These are phyloP conservation scores for Microbotryum violaceum DNA, from an alignment of 1,284 basidiomycete species.

Conservation along the genomic window DNA sequence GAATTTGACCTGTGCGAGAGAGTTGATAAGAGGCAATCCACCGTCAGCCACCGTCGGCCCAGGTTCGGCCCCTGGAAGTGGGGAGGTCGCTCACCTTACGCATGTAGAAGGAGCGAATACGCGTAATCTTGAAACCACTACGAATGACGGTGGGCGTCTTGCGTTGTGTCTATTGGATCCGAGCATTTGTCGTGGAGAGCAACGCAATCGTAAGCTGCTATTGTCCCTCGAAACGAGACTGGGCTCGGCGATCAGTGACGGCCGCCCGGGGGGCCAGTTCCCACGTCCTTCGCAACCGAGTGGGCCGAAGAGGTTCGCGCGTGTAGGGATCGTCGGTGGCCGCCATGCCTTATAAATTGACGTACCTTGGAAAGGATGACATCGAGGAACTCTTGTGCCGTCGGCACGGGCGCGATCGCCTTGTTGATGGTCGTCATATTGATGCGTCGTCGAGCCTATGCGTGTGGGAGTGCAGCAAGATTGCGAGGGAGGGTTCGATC, in stretches of 20 bases:
- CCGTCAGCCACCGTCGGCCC: background rate
- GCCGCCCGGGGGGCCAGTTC: too few relatives aligned
- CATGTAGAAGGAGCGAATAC: slow-evolving; percentile 73
- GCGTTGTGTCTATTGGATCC: slow-evolving; percentile 74
- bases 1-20: slow-evolving; percentile 66
- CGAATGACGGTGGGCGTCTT: slow-evolving; percentile 98
- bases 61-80: background rate
- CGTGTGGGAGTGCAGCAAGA: too few relatives aligned
- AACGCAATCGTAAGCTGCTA: too few relatives aligned
- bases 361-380: slow-evolving; percentile 51
- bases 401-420: slow-evolving; percentile 94
- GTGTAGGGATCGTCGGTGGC: too few relatives aligned
- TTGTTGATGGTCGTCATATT: slow-evolving; percentile 46
- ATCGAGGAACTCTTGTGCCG: slow-evolving; percentile 88
- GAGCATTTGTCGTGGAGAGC: slow-evolving; percentile 39
- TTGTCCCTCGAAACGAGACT: too few relatives aligned
- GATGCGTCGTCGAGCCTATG: too few relatives aligned
- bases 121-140: slow-evolving; percentile 98
- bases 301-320: too few relatives aligned
- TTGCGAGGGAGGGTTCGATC: too few relatives aligned
- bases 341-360: too few relatives aligned
- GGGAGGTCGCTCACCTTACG: slow-evolving; percentile 52
- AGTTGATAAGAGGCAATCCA: background rate
- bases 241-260: too few relatives aligned
- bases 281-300: too few relatives aligned